phyloP scores from a whole-genome alignment of 768 basidiomycete species.

The Gymnopilus dilepis region DNA sequence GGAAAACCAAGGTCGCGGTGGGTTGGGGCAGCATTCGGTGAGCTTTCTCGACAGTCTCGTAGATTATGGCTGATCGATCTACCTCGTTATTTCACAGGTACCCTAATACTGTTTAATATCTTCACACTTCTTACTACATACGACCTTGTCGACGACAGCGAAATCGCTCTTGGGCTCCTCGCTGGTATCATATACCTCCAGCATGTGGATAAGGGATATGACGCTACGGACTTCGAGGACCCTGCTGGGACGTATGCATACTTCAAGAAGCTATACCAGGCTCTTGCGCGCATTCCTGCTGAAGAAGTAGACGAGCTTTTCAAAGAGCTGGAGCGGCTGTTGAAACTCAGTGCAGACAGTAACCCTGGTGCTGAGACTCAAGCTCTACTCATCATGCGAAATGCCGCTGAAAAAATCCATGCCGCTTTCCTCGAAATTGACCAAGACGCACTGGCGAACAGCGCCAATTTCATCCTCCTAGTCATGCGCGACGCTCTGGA shows the following conservation, averaged over 20 bases:
- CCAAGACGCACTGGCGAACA: conserved; percentile 24
- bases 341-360: conserved; percentile 22
- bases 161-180: conserved; percentile 32
- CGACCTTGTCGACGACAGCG: conserved; percentile 33
- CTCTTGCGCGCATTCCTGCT: conserved; percentile 21
- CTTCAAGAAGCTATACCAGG: conserved; percentile 34
- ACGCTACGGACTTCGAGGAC: conserved; percentile 32
- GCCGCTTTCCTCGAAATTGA: conserved; percentile 29
- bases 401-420: conserved; percentile 35
- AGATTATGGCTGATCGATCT: neutral
- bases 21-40: conserved; percentile 39
- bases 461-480: conserved; percentile 28
- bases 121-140: conserved; percentile 27
- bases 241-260: conserved; percentile 25
- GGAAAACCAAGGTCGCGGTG: conserved; percentile 41
- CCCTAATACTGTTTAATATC: conserved; percentile 23
- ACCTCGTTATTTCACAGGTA: conserved; percentile 18
- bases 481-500: conserved; percentile 29
- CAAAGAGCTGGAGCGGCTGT: conserved; percentile 28
- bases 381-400: conserved; percentile 32
- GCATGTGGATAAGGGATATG: conserved; percentile 32
- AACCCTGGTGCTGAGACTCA: conserved; percentile 30
- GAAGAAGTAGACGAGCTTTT: conserved; percentile 30
- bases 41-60: conserved; percentile 1
- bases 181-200: conserved; percentile 37